Conservation (phyloP, 1,284 basidiomycete species). For the Sphagnurus paluster region DNA sequence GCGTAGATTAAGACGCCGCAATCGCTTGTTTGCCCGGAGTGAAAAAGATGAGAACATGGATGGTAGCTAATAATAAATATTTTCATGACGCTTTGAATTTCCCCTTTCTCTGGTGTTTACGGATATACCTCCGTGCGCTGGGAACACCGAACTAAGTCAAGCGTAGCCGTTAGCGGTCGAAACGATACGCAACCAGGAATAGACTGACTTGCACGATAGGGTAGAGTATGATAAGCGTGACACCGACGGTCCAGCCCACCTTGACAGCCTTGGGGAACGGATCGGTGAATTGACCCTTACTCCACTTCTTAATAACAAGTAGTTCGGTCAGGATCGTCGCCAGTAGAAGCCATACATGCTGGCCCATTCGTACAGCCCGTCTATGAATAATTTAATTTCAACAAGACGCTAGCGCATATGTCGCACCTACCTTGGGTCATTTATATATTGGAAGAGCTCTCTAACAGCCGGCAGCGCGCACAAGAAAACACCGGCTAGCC, state of each 20-base stretch:
- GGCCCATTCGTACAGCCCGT: constrained; percentile 80
- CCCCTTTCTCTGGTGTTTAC: constrained; percentile 39
- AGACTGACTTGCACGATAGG: constrained; percentile 61
- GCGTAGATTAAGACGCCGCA: no score
- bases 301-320: constrained; percentile 76
- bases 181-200: constrained; percentile 10
- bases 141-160: constrained; percentile 52
- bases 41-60: background rate
- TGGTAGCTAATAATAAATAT: constrained; percentile 12
- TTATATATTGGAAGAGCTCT: constrained; percentile 79
- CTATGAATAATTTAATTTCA: constrained; percentile 36
- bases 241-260: constrained; percentile 64
- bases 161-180: constrained; percentile 15
- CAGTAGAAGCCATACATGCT: constrained; percentile 81
- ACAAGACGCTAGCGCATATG: constrained; percentile 1
- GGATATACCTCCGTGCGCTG: constrained; percentile 44
- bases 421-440: constrained; percentile 61
- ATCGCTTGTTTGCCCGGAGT: background rate
- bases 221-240: constrained; percentile 61
- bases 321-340: constrained; percentile 80
- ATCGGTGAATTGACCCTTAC: constrained; percentile 64
- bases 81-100: constrained; percentile 40
- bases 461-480: constrained; percentile 81
- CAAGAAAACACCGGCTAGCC: constrained; percentile 74
- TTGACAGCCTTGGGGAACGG: constrained; percentile 65